Conservation (phyloP, 768 basidiomycete genomes). For the Auricularia cornea region DNA sequence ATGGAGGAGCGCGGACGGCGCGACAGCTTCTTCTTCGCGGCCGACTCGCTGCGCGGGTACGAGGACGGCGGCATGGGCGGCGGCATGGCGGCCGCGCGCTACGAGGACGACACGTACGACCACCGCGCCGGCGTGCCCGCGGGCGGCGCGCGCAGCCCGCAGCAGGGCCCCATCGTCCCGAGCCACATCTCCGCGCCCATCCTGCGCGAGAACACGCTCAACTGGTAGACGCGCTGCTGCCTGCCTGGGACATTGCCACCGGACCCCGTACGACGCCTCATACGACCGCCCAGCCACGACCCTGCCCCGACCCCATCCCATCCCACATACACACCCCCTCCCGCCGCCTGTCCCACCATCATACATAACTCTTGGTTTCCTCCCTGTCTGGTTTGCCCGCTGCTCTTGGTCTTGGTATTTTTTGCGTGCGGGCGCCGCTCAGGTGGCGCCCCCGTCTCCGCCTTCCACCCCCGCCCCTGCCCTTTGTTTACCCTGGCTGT, state of each 20-base stretch:
- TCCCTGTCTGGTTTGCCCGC: not conserved
- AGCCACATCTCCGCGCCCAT: conserved; percentile 67
- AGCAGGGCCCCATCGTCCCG: conserved; percentile 53
- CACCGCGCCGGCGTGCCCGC: conserved; percentile 22
- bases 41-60: conserved; percentile 66
- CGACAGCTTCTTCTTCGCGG: conserved; percentile 79
- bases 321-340: too few species aligned
- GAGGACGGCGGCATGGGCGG: conserved; percentile 26
- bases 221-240: conserved; percentile 59
- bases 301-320: too few species aligned
- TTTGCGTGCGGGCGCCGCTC: not conserved
- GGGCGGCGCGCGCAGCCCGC: conserved; percentile 27
- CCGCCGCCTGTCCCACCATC: too few species aligned
- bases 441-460: too few species aligned
- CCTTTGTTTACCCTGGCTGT: not conserved
- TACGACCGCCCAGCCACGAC: not conserved
- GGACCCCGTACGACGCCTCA: not conserved
- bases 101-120: conserved; percentile 31
- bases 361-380: too few species aligned
- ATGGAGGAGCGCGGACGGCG: conserved; percentile 36
- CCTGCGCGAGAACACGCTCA: conserved; percentile 74
- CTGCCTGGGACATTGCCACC: not conserved
- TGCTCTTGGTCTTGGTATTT: not conserved
- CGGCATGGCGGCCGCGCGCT: conserved; percentile 4
- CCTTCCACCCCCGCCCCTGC: too few species aligned